Evolutionary conservation across 2,329 filamentous ascomycete species (phyloP).

Genomic region (Paraconiothyrium sp.): DNA sequence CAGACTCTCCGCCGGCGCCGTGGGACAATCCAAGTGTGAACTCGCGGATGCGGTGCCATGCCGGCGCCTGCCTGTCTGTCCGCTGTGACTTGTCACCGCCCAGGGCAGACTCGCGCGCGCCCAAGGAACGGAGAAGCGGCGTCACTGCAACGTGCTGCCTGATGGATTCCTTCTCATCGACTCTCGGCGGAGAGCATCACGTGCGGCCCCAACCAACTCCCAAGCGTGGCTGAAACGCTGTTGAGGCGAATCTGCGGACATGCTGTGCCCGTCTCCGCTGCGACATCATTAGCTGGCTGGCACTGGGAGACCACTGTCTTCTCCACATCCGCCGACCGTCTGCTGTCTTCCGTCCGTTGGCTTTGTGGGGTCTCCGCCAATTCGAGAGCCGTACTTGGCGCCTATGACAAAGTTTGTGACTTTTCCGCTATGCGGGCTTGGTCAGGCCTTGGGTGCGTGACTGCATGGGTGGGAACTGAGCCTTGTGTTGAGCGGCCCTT

Average conservation of each 20-base stretch:
- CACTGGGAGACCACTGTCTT: background rate
- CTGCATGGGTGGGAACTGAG: background rate
- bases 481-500: background rate
- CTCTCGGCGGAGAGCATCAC: conserved; percentile 27
- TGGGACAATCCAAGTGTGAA: conserved; percentile 8
- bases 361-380: conserved; percentile 1
- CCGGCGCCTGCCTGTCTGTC: conserved; percentile 16
- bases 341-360: background rate
- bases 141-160: conserved; percentile 14
- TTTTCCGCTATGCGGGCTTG: conserved; percentile 3
- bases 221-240: conserved; percentile 42
- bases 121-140: conserved; percentile 9
- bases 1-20: conserved; percentile 18
- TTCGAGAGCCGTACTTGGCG: conserved; percentile 1
- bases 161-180: conserved; percentile 11
- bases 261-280: background rate
- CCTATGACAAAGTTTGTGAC: background rate
- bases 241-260: conserved; percentile 14
- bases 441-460: background rate
- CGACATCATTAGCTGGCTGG: background rate
- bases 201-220: conserved; percentile 16
- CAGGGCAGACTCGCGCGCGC: conserved; percentile 16
- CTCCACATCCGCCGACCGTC: background rate
- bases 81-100: conserved; percentile 17
- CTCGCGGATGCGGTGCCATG: conserved; percentile 12